Percentiles rank a stretch among this genome's conserved stretches.
phyloP scores from a whole-genome alignment of 805 yeast genomes.

The Tetrapisispora nanseiensis region DNA sequence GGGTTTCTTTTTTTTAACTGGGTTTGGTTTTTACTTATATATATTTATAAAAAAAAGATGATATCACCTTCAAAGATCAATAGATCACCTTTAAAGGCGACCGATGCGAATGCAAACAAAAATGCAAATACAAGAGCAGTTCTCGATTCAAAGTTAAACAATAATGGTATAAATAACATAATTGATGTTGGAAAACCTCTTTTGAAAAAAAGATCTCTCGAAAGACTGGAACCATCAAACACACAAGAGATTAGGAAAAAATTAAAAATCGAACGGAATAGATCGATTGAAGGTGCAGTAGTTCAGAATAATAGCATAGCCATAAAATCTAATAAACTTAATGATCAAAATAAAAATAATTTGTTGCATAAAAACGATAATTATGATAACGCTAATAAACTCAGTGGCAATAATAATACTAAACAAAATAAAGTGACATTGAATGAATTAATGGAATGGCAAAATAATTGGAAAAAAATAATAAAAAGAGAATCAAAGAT shows the following conservation, averaged over 20 bases:
- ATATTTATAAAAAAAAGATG: no score
- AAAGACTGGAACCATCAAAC: conserved; percentile 13
- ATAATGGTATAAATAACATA: not conserved
- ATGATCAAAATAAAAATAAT: conserved; percentile 6
- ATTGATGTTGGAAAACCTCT: not conserved
- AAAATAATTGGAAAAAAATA: conserved; percentile 51
- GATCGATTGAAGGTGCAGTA: conserved; percentile 32
- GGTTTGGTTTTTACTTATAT: no score
- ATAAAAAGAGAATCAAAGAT: conserved; percentile 46
- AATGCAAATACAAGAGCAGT: not conserved
- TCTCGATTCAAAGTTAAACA: not conserved
- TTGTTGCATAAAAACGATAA: conserved; percentile 7
- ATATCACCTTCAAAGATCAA: conserved; percentile 10
- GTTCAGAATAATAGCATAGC: conserved; percentile 3
- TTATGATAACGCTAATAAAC: conserved; percentile 3
- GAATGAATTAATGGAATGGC: conserved; percentile 47
- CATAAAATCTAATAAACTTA: conserved; percentile 10
- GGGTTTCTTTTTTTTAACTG: no score
- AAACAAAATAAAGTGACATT: conserved; percentile 17
- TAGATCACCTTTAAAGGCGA: conserved; percentile 28
- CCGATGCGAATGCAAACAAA: conserved; percentile 18
- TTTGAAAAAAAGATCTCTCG: conserved; percentile 21
- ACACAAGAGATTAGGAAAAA: conserved; percentile 14
- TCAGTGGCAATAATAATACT: conserved; percentile 5
- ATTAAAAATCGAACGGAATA: conserved; percentile 18